These are phyloP conservation scores for Boletellus emodensis DNA, from an alignment of 768 basidiomycete species.

Conservation along the genomic window DNA sequence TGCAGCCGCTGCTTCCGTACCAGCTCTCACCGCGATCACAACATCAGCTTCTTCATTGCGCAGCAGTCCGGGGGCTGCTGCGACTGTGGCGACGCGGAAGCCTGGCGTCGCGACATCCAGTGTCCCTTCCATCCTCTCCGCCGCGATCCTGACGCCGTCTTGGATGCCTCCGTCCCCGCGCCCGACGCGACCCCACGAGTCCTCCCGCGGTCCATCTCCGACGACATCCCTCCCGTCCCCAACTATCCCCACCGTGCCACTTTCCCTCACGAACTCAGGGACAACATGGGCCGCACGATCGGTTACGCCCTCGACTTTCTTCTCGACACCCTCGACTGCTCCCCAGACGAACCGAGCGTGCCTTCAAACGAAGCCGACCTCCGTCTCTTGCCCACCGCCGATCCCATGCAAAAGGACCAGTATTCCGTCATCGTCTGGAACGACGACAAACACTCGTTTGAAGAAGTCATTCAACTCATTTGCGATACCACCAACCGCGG, in stretches of 20 bases:
- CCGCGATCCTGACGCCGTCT: constrained; percentile 11
- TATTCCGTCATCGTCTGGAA: constrained; percentile 90
- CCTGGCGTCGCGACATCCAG: constrained; percentile 66
- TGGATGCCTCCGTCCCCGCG: constrained; percentile 13
- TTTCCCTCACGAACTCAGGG: constrained; percentile 62
- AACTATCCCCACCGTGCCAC: constrained; percentile 54
- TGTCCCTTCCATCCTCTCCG: constrained; percentile 75
- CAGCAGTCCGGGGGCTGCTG: constrained; percentile 92
- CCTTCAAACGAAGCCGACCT: constrained; percentile 67
- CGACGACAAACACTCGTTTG: constrained; percentile 94
- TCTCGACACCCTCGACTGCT: constrained; percentile 76
- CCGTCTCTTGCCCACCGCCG: constrained; percentile 67
- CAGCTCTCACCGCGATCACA: constrained; percentile 83
- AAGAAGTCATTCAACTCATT: constrained; percentile 77
- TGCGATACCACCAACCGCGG: constrained; percentile 50
- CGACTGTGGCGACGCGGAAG: constrained; percentile 90
- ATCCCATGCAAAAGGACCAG: constrained; percentile 75
- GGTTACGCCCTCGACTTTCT: constrained; percentile 79
- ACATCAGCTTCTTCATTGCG: constrained; percentile 89
- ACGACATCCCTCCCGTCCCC: constrained; percentile 55
- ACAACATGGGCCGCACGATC: constrained; percentile 71
- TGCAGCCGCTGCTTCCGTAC: constrained; percentile 88
- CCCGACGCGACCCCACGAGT: constrained; percentile 41
- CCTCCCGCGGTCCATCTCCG: constrained; percentile 37
- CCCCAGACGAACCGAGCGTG: constrained; percentile 72